These are phyloP conservation scores for Citrus cavaleriei DNA, from an alignment of 345 rosid genomes.

Conservation along the genomic window DNA sequence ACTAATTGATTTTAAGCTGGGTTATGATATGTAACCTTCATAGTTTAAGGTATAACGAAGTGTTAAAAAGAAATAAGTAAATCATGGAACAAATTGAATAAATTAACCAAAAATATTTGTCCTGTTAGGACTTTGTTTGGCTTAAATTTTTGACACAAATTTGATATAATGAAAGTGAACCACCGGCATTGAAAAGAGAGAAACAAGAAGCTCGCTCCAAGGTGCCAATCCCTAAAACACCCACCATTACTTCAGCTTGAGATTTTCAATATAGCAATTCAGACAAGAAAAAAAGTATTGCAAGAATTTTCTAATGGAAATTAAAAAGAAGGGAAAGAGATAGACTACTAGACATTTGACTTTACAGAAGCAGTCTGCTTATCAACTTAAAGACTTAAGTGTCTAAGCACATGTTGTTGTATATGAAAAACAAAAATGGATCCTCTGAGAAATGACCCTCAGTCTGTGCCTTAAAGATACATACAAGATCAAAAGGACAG, in stretches of 20 bases:
- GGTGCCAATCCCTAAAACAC: not conserved
- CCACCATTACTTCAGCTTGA: not conserved
- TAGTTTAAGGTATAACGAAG: not conserved
- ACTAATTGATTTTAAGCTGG: too few species aligned
- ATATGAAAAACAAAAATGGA: not conserved
- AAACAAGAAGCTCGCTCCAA: not conserved
- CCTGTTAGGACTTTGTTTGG: not conserved
- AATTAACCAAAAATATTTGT: not conserved
- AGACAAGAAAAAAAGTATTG: not conserved
- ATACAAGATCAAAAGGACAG: conserved; percentile 10
- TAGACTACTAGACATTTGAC: not conserved
- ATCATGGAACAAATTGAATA: not conserved
- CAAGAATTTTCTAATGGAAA: not conserved
- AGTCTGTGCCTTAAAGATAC: conserved; percentile 14
- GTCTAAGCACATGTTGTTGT: too few species aligned
- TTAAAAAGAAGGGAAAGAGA: not conserved
- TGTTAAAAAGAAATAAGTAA: not conserved
- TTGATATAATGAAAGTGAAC: not conserved
- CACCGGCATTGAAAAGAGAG: not conserved
- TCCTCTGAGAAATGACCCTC: conserved; percentile 10
- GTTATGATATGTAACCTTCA: too few species aligned
- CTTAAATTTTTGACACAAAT: not conserved
- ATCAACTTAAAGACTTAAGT: too few species aligned
- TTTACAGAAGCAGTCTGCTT: too few species aligned
- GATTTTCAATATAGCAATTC: not conserved